Evolutionary conservation across 495 filamentous ascomycete genomes (phyloP), one percentile per base, ranked within the genome.

Genomic region (Penicillium ochrochloron): DNA sequence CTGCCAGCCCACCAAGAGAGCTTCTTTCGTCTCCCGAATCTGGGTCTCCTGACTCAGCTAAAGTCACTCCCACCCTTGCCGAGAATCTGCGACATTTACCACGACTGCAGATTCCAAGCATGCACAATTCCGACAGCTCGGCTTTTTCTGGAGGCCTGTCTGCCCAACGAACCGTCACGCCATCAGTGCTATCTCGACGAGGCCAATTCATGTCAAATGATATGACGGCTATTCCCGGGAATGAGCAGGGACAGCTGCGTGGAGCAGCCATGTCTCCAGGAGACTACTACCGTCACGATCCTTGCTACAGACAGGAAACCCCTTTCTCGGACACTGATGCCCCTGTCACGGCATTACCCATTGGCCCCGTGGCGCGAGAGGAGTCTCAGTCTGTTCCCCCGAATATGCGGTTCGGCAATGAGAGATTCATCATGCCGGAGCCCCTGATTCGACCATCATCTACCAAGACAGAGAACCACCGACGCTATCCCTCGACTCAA

Each of bases 321-420:
- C 93, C 95, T 2, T 88, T 92, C 67, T 96, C 94, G 0, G 92
- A 94, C 59, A 90, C 91, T 81, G 95, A 98, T 74, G 89, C 90
- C n/a, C 94, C 95, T 0, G 71, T 96, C 3, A 95, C 92, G 1
- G 85, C 90, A 5, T 79, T 93, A 21, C 87, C 87, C 0, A 62
- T 88, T 3, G 89, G 88, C 0, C 89, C 90, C 3, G 79, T 94
- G 50, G 82, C 86, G 7, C 88, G 95, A 3, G 86, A 91, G 57
- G 76, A 77, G 11, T 94, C 92, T 5, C 92, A 96, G 68, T 97
- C 94, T 2, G 95, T 97, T 0, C 95, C 95, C 23, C 94, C 95
- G 6, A 87, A 97, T 75, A 97, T 98, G 93, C 83, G 83, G 19
- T 87, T 68, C 44, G 81, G 81, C 1, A 66, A 70, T 33, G 15